Percentiles rank a stretch among this genome's conserved stretches.
Evolutionary conservation across 2,329 filamentous ascomycete genomes (phyloP).

Genomic region (Colletotrichum brevisporum): DNA sequence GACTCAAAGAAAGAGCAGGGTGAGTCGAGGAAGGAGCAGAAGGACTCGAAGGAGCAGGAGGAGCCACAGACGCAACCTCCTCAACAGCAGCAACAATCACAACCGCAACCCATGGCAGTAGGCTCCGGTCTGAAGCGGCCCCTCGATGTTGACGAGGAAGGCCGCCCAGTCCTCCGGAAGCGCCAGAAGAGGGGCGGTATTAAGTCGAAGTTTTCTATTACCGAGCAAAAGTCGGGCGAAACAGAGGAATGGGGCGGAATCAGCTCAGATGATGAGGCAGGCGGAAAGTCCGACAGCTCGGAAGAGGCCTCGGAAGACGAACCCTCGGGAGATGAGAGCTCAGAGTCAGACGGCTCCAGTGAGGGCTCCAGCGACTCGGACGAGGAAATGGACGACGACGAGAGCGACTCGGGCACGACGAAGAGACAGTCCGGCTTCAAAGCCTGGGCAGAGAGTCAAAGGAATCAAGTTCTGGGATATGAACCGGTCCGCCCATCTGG

Average conservation of each 20-base stretch:
- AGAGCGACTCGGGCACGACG: conserved; percentile 45
- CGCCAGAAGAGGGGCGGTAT: conserved; percentile 80
- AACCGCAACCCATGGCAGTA: conserved; percentile 46
- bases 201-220: conserved; percentile 66
- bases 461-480: conserved; percentile 85
- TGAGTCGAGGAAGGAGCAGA: not conserved
- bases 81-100: not conserved
- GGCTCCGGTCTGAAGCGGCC: conserved; percentile 91
- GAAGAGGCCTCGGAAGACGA: conserved; percentile 7
- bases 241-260: conserved; percentile 45
- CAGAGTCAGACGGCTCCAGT: conserved; percentile 42
- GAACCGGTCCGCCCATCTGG: conserved; percentile 60
- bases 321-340: conserved; percentile 10
- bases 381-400: conserved; percentile 48
- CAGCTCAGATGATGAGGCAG: conserved; percentile 41
- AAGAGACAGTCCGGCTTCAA: conserved; percentile 82
- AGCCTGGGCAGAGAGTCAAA: conserved; percentile 88
- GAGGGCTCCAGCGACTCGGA: conserved; percentile 46
- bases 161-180: conserved; percentile 86
- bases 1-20: not conserved
- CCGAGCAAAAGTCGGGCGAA: conserved; percentile 53
- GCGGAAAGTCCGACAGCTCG: not conserved
- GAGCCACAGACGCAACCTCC: not conserved
- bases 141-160: conserved; percentile 83
- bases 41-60: not conserved